phyloP scores from a whole-genome alignment of 768 basidiomycete genomes.

The Gloeopeniophorella convolvens region DNA sequence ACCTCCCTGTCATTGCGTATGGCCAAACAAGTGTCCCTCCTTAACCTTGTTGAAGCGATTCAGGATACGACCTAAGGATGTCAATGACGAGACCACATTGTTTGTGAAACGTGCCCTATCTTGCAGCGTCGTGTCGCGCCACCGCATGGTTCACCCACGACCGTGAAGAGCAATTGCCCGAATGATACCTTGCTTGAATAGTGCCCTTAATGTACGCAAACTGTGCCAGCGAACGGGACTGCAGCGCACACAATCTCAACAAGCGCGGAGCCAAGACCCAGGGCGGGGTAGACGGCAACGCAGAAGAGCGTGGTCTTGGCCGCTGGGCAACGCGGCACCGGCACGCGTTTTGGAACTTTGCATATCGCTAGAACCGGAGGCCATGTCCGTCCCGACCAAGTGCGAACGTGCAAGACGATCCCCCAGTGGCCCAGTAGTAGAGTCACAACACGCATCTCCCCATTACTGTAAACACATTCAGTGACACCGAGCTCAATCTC shows the following conservation, averaged over 20 bases:
- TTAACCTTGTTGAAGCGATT: conserved; percentile 73
- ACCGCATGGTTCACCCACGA: conserved; percentile 78
- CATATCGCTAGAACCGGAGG: too few species aligned
- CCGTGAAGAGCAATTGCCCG: conserved; percentile 57
- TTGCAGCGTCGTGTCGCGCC: conserved; percentile 78
- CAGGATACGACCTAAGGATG: conserved; percentile 68
- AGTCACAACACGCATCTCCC: conserved; percentile 53
- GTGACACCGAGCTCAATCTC: too few species aligned
- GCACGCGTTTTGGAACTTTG: conserved; percentile 11
- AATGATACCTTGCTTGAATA: conserved; percentile 44
- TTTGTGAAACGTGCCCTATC: conserved; percentile 33
- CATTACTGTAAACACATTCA: conserved; percentile 30
- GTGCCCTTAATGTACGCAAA: conserved; percentile 31
- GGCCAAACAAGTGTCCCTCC: not conserved
- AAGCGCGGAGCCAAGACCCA: conserved; percentile 47
- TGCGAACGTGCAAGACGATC: conserved; percentile 22
- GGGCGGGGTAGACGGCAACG: conserved; percentile 56
- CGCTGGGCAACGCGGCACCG: conserved; percentile 35
- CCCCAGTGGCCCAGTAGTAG: conserved; percentile 21
- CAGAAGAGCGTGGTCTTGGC: conserved; percentile 65
- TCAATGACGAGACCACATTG: not conserved
- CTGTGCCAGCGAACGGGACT: conserved; percentile 56
- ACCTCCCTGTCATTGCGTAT: conserved; percentile 54
- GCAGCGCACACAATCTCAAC: conserved; percentile 40
- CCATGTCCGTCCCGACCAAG: too few species aligned